Evolutionary conservation across 176 grass and related monocot species (phyloP), one percentile per base, ranked within the genome.

Genomic region (Musa acuminata): DNA sequence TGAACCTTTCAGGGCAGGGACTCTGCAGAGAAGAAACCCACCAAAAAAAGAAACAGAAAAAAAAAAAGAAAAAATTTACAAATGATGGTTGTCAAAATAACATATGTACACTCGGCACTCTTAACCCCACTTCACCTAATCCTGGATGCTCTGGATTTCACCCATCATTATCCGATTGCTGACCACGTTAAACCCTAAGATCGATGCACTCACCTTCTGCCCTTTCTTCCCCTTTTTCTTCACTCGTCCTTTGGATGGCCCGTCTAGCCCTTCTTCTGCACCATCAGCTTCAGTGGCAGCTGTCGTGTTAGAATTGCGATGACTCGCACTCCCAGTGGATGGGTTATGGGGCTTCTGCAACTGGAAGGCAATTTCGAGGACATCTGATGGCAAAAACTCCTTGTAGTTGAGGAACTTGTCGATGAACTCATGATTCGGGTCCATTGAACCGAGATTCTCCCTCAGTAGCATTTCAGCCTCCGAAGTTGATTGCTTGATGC

Each of bases 121-220:
- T 43, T 43, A 43, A 43, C 35, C 35, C 35, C 3, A 29, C 29
- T 43, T 43, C 35, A 6, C 35, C 82, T 85, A 93, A 24, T 89
- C 77, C 7, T 92, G 87, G 10, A 76, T 62, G 17, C 82, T 91
- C 84, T 99, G 96, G 79, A 99, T 99, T 82, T 99, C 96, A 11
- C 96, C 96, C 96, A 87, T 94, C 96, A 99, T 99, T 66, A 95
- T 95, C 52, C 96, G 88, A 87, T 91, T 99, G 75, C 96, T 99
- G 60, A 95, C 88, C 52, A 99, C 96, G 68, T 89, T 94, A 86
- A 99, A 99, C 11, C 96, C 96, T 69, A 99, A 82, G 54, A 89
- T 82, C 11, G 86, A 79, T 2, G 88, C 60, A 20, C 78, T 99
- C 72, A 99, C 91, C 78, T 99, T 99, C 69, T 99, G 93, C 67